A percentile compares a stretch with the other conserved stretches of the same genome.
Evolutionary conservation across 2,329 filamentous ascomycete genomes (phyloP).

Genomic region (Fusarium avenaceum): DNA sequence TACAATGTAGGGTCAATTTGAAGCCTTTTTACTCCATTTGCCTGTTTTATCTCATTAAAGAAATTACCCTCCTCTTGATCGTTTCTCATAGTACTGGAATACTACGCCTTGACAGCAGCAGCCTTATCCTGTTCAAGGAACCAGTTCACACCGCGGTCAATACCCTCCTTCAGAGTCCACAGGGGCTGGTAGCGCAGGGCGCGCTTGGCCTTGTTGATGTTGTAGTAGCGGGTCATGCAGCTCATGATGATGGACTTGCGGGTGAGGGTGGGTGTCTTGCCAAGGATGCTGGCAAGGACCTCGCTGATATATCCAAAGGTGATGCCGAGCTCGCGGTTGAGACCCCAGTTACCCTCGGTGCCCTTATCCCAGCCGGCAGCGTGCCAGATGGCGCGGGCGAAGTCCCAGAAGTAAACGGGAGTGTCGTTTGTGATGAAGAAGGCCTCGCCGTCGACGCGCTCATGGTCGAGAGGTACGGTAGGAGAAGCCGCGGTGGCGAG

Average conservation of each 20-base stretch:
- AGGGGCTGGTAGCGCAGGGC: slow-evolving; percentile 78
- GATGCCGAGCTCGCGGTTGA: slow-evolving; percentile 66
- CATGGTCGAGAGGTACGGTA: slow-evolving; percentile 76
- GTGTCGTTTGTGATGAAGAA: slow-evolving; percentile 93
- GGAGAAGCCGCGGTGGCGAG: slow-evolving; percentile 69
- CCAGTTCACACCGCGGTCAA: slow-evolving; percentile 67
- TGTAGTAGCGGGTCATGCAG: slow-evolving; percentile 83
- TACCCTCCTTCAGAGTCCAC: slow-evolving; percentile 75
- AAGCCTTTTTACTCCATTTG: slow-evolving; percentile 11
- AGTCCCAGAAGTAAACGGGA: slow-evolving; percentile 93
- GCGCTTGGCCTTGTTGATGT: slow-evolving; percentile 79
- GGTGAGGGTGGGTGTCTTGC: slow-evolving; percentile 69
- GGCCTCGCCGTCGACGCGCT: slow-evolving; percentile 84
- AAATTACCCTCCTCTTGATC: slow-evolving; percentile 7
- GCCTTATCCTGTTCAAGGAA: slow-evolving; percentile 65
- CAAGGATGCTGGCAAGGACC: slow-evolving; percentile 62
- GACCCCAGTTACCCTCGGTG: slow-evolving; percentile 67
- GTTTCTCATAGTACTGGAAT: slow-evolving; percentile 4
- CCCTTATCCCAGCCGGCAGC: slow-evolving; percentile 67
- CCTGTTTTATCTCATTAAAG: slow-evolving; percentile 15
- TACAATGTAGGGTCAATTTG: slow-evolving; percentile 17
- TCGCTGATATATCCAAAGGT: slow-evolving; percentile 68
- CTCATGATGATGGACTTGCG: slow-evolving; percentile 74
- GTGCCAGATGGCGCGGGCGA: slow-evolving; percentile 82
- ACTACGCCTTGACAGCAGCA: slow-evolving; percentile 44